phyloP scores from a whole-genome alignment of 2,329 filamentous ascomycete species.

The Epichloe coenophiala region DNA sequence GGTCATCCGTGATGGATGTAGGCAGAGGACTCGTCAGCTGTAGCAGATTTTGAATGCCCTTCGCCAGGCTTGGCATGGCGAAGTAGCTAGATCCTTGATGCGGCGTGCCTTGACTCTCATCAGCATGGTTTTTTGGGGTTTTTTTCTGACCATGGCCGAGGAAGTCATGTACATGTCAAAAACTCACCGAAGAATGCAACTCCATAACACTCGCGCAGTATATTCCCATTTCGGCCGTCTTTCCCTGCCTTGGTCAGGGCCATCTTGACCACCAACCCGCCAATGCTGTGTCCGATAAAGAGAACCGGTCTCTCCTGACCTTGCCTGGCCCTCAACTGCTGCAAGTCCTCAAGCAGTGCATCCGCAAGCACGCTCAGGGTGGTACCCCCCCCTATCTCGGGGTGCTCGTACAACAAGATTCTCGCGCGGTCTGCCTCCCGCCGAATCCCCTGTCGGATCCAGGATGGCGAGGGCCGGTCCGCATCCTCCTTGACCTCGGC shows the following conservation, averaged over 20 bases:
- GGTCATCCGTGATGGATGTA: conserved; percentile 31
- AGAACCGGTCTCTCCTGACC: conserved; percentile 36
- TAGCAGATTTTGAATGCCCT: conserved; percentile 39
- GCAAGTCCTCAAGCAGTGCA: conserved; percentile 31
- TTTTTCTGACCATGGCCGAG: no score
- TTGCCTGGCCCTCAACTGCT: conserved; percentile 19
- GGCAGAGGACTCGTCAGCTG: conserved; percentile 38
- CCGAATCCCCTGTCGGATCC: conserved; percentile 40
- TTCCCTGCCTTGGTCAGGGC: conserved; percentile 35
- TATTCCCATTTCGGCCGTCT: conserved; percentile 23
- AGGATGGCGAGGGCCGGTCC: conserved; percentile 24
- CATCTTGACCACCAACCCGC: conserved; percentile 45
- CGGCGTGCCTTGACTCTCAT: conserved; percentile 32
- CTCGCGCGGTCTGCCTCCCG: conserved; percentile 32
- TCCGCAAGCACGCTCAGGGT: conserved; percentile 32
- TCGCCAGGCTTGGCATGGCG: conserved; percentile 40
- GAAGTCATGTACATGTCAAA: neutral
- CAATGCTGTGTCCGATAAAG: conserved; percentile 48
- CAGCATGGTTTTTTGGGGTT: neutral
- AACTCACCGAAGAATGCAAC: conserved; percentile 44
- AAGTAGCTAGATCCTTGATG: conserved; percentile 51
- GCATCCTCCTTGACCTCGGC: conserved; percentile 14
- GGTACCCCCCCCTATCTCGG: conserved; percentile 28
- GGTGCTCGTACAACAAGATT: conserved; percentile 39
- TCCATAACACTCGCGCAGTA: conserved; percentile 44